Percentiles rank a stretch among this genome's conserved stretches.
Evolutionary conservation across 768 basidiomycete genomes (phyloP).

Genomic region (Jaapia argillacea): DNA sequence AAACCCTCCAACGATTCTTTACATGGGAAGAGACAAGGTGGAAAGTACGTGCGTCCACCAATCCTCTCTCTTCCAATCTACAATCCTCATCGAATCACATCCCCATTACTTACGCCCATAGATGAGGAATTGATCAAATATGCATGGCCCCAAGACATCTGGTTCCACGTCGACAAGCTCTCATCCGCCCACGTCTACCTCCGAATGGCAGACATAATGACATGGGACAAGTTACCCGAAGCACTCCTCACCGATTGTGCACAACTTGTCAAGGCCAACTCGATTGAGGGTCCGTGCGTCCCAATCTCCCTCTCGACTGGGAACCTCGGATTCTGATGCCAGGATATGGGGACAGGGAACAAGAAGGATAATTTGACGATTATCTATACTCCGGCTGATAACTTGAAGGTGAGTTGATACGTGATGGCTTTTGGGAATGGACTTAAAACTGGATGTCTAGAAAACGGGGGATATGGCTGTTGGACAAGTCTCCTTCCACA

Average conservation of each 20-base stretch:
- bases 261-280: constrained; percentile 96
- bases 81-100: too few species aligned
- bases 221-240: constrained; percentile 84
- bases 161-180: constrained; percentile 98
- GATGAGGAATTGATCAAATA: constrained; percentile 95
- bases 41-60: constrained; percentile 59
- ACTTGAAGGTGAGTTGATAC: constrained; percentile 62
- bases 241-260: constrained; percentile 75
- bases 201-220: constrained; percentile 73
- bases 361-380: constrained; percentile 91
- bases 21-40: constrained; percentile 97
- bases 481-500: constrained; percentile 93
- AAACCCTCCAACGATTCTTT: constrained; percentile 60
- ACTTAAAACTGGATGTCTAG: too few species aligned
- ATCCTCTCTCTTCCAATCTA: too few species aligned
- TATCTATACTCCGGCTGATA: constrained; percentile 89
- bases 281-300: constrained; percentile 68
- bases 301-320: neutral
- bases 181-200: constrained; percentile 96
- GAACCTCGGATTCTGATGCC: neutral
- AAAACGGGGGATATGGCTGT: constrained; percentile 99
- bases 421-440: too few species aligned
- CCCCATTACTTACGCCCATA: constrained; percentile 18
- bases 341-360: constrained; percentile 60
- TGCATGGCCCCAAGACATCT: constrained; percentile 80